Evolutionary conservation across 257 asterid species (phyloP).

Genomic region (Capsicum baccatum): DNA sequence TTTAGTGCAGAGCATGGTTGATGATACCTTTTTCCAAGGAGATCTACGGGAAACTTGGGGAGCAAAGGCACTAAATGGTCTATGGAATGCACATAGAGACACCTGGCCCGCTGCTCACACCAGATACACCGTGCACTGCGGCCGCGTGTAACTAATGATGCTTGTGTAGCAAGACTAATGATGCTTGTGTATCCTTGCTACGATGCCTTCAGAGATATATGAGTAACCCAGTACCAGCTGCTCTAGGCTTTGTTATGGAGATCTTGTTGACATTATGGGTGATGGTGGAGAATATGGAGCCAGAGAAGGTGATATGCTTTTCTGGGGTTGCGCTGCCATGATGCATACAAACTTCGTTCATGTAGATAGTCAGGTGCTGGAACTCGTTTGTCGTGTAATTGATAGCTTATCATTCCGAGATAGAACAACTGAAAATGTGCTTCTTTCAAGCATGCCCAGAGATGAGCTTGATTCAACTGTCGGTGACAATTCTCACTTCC

Average conservation of each 20-base stretch:
- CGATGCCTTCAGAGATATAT: conserved; percentile 96
- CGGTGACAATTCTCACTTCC: conserved; percentile 67
- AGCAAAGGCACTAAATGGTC: conserved; percentile 98
- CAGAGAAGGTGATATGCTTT: conserved; percentile 94
- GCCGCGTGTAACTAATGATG: conserved; percentile 59
- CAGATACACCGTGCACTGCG: conserved; percentile 96
- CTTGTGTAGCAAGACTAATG: conserved; percentile 48
- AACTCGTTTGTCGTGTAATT: conserved; percentile 92
- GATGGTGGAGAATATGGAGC: conserved; percentile 99
- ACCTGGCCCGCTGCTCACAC: conserved; percentile 98
- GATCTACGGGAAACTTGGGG: conserved; percentile 99
- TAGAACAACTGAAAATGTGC: conserved; percentile 96
- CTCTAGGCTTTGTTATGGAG: conserved; percentile 94
- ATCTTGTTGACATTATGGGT: conserved; percentile 90
- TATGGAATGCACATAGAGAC: conserved; percentile 98
- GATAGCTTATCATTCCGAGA: conserved; percentile 91
- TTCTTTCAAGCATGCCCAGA: conserved; percentile 97
- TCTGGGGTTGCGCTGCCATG: conserved; percentile 99
- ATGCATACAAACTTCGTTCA: conserved; percentile 98
- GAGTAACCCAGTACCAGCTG: conserved; percentile 90
- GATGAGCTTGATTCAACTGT: conserved; percentile 71
- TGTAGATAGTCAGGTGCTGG: conserved; percentile 96
- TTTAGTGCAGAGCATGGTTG: conserved; percentile 99
- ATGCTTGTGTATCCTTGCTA: conserved; percentile 92
- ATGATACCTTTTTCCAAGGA: conserved; percentile 97